Evolutionary conservation across 2,329 filamentous ascomycete species (phyloP).

Genomic region (Aspergillus sp.): DNA sequence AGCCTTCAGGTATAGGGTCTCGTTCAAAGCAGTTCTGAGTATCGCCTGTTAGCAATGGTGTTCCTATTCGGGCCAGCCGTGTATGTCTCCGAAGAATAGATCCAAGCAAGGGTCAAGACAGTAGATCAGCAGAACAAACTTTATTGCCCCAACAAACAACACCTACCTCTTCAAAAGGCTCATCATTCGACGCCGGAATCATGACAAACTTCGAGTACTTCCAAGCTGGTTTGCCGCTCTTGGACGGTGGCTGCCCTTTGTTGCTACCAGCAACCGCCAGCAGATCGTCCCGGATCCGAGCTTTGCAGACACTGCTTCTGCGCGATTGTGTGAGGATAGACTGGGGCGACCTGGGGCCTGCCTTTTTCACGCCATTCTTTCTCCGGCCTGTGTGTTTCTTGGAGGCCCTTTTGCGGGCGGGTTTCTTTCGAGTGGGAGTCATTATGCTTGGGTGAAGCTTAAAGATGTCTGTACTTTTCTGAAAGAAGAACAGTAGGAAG

Average conservation of each 20-base stretch:
- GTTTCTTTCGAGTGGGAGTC: too few species aligned
- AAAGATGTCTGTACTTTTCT: too few species aligned
- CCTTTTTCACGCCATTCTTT: constrained; percentile 6
- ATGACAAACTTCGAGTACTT: constrained; percentile 10
- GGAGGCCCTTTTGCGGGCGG: not conserved
- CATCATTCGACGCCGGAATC: constrained; percentile 15
- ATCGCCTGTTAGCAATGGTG: too few species aligned
- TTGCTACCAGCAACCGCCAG: constrained; percentile 1
- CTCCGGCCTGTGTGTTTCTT: constrained; percentile 5
- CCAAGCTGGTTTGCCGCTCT: constrained; percentile 1
- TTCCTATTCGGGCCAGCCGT: too few species aligned
- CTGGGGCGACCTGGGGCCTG: constrained; percentile 7
- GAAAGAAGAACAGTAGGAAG: too few species aligned
- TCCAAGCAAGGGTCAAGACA: not conserved
- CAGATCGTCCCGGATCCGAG: constrained; percentile 1
- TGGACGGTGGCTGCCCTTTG: not conserved
- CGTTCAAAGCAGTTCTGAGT: constrained; percentile 27
- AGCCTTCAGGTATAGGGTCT: constrained; percentile 23
- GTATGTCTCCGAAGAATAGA: too few species aligned
- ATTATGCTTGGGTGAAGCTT: too few species aligned
- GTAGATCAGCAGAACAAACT: not conserved
- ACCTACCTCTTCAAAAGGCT: constrained; percentile 24
- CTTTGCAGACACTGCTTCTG: constrained; percentile 4
- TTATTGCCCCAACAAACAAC: not conserved
- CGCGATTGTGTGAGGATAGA: constrained; percentile 10